Evolutionary conservation across 345 rosid species (phyloP).

Genomic region (Turritis glabra): DNA sequence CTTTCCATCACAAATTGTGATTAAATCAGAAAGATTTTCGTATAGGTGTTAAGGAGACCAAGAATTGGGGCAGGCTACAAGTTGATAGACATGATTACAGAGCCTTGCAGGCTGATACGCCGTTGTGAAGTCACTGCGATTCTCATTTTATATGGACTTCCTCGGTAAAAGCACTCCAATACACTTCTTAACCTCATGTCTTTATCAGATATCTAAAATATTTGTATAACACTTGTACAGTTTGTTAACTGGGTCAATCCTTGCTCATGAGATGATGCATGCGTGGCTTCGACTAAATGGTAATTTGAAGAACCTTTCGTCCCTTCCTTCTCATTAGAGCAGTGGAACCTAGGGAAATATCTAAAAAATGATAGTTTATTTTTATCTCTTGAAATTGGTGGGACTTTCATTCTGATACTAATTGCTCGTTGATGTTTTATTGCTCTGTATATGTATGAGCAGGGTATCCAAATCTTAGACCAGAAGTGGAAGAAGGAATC

Average conservation of each 20-base stretch:
- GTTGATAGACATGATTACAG: slow-evolving; percentile 67
- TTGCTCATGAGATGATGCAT: slow-evolving; percentile 99
- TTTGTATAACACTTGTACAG: slow-evolving; percentile 40
- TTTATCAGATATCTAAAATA: slow-evolving; percentile 9
- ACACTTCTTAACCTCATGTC: slow-evolving; percentile 2
- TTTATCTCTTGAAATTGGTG: too few species aligned
- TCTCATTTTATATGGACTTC: slow-evolving; percentile 90
- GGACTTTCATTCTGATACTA: too few species aligned
- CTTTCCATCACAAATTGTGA: neutral
- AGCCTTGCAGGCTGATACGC: slow-evolving; percentile 79
- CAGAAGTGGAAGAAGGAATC: slow-evolving; percentile 98
- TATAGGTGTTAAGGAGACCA: slow-evolving; percentile 61
- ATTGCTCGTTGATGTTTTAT: slow-evolving; percentile 2
- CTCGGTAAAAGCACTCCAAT: slow-evolving; percentile 74
- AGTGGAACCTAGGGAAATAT: neutral
- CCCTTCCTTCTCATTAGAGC: neutral
- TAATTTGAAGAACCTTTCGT: slow-evolving; percentile 24
- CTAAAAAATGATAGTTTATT: too few species aligned
- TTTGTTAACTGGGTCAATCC: slow-evolving; percentile 92
- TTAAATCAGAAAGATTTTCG: neutral
- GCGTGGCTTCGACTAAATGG: slow-evolving; percentile 99
- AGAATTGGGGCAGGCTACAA: slow-evolving; percentile 68
- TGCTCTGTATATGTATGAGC: neutral
- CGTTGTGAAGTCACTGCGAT: slow-evolving; percentile 98
- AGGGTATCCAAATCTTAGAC: slow-evolving; percentile 87